phyloP scores from a whole-genome alignment of 2,329 filamentous ascomycete species.

The Magnaporthales sp. region DNA sequence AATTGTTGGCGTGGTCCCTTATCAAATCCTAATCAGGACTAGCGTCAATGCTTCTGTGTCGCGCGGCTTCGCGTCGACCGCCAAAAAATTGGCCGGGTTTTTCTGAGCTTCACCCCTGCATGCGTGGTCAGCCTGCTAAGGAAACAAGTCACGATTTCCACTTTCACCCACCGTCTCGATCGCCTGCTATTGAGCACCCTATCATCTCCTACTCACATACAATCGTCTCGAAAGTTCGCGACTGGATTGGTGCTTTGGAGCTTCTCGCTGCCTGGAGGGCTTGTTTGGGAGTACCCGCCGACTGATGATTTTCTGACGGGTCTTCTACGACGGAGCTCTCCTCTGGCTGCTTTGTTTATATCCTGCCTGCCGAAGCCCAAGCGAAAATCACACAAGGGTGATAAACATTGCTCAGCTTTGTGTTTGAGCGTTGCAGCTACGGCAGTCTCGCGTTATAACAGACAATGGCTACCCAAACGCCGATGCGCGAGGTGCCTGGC shows the following conservation, averaged over 20 bases:
- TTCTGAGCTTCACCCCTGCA: constrained; percentile 1
- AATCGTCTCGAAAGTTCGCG: background rate
- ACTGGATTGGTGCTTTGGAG: background rate
- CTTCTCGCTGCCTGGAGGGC: background rate
- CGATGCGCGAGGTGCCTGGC: constrained; percentile 65
- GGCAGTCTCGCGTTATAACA: background rate
- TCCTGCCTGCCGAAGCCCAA: background rate
- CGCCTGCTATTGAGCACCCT: background rate
- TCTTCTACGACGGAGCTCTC: background rate
- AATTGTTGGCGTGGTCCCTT: background rate
- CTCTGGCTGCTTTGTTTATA: background rate
- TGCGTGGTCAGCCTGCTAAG: background rate
- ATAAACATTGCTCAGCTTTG: background rate
- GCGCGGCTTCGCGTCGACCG: background rate
- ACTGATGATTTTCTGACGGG: constrained; percentile 4
- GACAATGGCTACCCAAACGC: constrained; percentile 54
- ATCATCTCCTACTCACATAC: background rate
- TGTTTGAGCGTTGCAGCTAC: background rate
- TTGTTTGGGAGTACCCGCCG: background rate
- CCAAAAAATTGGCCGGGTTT: background rate
- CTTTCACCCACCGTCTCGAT: background rate
- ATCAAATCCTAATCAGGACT: background rate
- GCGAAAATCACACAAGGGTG: background rate
- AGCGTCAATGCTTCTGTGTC: background rate
- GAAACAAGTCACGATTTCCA: background rate